These are phyloP conservation scores for Coprinellus micaceus DNA, from an alignment of 768 basidiomycete species.

Conservation along the genomic window DNA sequence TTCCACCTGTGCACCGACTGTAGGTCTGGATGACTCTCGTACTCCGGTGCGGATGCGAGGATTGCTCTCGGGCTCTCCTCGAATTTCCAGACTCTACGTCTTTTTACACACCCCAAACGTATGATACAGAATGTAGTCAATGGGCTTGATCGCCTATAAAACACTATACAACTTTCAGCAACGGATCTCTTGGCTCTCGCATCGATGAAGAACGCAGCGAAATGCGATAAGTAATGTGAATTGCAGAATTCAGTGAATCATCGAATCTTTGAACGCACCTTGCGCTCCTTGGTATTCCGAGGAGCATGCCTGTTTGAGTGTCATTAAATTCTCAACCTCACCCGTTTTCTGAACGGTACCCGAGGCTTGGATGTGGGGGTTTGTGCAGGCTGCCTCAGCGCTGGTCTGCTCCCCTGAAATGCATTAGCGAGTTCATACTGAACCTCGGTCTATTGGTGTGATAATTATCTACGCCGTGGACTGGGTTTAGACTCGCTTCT, in stretches of 20 bases:
- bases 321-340: slow-evolving; percentile 54
- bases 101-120: slow-evolving; percentile 17
- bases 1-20: slow-evolving; percentile 46
- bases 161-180: slow-evolving; percentile 41
- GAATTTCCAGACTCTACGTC: slow-evolving; percentile 23
- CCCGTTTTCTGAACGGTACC: slow-evolving; percentile 19
- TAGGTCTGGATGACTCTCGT: slow-evolving; percentile 16
- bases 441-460: slow-evolving; percentile 35
- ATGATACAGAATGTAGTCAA: slow-evolving; percentile 26
- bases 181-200: slow-evolving; percentile 53
- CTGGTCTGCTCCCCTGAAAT: slow-evolving; percentile 41
- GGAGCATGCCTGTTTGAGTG: slow-evolving; percentile 76
- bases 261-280: slow-evolving; percentile 82
- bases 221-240: slow-evolving; percentile 82
- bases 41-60: slow-evolving; percentile 5
- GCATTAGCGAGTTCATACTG: slow-evolving; percentile 35
- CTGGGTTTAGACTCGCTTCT: slow-evolving; percentile 17
- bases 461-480: slow-evolving; percentile 48
- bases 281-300: slow-evolving; percentile 73
- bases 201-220: slow-evolving; percentile 81
- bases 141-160: slow-evolving; percentile 26
- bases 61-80: slow-evolving; percentile 12
- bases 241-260: slow-evolving; percentile 81
- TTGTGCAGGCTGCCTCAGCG: slow-evolving; percentile 26
- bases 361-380: slow-evolving; percentile 40